Evolutionary conservation across 129 eudicot species (phyloP).

Genomic region (Scalesia atractyloides): DNA sequence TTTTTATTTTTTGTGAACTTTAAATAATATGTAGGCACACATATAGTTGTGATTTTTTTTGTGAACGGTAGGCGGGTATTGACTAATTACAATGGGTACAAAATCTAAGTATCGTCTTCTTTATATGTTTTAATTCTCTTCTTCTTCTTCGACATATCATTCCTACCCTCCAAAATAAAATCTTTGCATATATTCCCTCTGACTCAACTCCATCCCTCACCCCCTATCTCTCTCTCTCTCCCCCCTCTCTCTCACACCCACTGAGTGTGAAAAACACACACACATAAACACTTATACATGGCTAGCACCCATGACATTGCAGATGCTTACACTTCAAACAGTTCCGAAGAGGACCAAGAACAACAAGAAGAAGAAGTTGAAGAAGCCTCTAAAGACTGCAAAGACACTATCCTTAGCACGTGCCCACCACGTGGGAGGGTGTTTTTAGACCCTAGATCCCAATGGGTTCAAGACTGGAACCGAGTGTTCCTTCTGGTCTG

Average conservation of each 20-base stretch:
- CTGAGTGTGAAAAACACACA: conserved; percentile 33
- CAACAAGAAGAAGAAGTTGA: conserved; percentile 14
- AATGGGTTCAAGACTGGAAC: conserved; percentile 90
- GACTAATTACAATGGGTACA: no score
- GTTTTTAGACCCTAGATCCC: conserved; percentile 61
- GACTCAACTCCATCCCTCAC: conserved; percentile 9
- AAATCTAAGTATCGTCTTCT: no score
- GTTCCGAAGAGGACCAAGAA: conserved; percentile 28
- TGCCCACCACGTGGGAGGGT: conserved; percentile 32
- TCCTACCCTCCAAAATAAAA: conserved; percentile 30
- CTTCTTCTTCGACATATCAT: not conserved
- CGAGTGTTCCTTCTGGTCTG: conserved; percentile 80
- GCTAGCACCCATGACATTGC: conserved; percentile 37
- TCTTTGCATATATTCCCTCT: conserved; percentile 41
- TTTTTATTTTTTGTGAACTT: no score
- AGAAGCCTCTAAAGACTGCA: conserved; percentile 9
- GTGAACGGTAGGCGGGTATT: no score
- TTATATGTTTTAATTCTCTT: not conserved
- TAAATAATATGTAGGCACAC: no score
- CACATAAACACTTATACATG: conserved; percentile 21
- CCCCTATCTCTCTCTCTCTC: conserved; percentile 1
- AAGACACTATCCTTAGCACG: conserved; percentile 8
- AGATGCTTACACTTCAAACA: conserved; percentile 34
- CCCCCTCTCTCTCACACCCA: conserved; percentile 22
- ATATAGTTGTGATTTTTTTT: no score